A percentile compares a stretch with the other conserved stretches of the same genome.
phyloP scores from a whole-genome alignment of 2,329 filamentous ascomycete genomes.

The Clathrospora elynae region DNA sequence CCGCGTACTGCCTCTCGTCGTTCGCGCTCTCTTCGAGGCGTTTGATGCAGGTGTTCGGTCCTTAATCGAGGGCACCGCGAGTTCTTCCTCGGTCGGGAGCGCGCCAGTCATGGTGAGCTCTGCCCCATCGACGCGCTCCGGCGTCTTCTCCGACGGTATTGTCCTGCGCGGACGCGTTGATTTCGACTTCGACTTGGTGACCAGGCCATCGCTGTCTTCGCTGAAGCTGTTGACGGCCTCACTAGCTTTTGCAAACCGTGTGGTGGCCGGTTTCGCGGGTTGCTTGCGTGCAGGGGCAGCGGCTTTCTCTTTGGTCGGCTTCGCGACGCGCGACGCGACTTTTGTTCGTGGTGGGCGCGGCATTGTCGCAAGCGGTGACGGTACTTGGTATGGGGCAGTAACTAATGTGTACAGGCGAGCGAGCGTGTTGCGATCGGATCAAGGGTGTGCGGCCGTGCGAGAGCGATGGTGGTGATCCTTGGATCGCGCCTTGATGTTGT shows the following conservation, averaged over 20 bases:
- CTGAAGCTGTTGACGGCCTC: slow-evolving; percentile 34
- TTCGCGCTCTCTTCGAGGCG: slow-evolving; percentile 21
- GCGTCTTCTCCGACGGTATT: slow-evolving; percentile 26
- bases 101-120: slow-evolving; percentile 47
- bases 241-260: slow-evolving; percentile 18
- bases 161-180: slow-evolving; percentile 28
- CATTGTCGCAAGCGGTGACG: slow-evolving; percentile 30
- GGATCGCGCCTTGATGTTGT: slow-evolving; percentile 22
- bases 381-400: not conserved
- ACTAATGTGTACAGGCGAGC: slow-evolving; percentile 10
- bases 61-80: slow-evolving; percentile 10
- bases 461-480: slow-evolving; percentile 11
- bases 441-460: slow-evolving; percentile 10
- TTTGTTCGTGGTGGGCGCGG: slow-evolving; percentile 47
- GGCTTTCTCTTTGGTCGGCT: slow-evolving; percentile 25
- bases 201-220: slow-evolving; percentile 47
- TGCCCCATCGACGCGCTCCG: slow-evolving; percentile 26
- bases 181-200: slow-evolving; percentile 31
- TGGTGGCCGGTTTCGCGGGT: slow-evolving; percentile 22
- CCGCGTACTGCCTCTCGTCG: slow-evolving; percentile 26
- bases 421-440: slow-evolving; percentile 8
- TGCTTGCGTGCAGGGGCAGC: slow-evolving; percentile 28
- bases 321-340: slow-evolving; percentile 44
- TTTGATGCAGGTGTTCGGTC: slow-evolving; percentile 30
- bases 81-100: slow-evolving; percentile 29